Percentiles rank a stretch among this genome's conserved stretches.
Evolutionary conservation across 163 green algal species (phyloP).

Genomic region (Scenedesmus sp.): DNA sequence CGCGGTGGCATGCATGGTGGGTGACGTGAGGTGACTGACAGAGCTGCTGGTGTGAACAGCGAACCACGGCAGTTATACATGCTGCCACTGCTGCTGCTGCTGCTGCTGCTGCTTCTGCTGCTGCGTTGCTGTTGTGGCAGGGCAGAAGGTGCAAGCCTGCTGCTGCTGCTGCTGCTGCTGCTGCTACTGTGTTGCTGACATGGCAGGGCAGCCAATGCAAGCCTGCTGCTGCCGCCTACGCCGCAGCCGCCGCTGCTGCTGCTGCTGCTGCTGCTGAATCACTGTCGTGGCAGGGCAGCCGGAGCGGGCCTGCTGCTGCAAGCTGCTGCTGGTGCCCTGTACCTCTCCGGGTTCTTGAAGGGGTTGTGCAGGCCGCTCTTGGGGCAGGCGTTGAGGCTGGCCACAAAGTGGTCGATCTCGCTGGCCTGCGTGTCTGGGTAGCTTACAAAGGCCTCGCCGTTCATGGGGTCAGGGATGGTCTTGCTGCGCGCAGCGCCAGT

Average conservation of each 20-base stretch:
- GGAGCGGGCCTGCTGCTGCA: not conserved
- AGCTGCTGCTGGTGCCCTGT: not conserved
- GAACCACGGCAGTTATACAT: too few relatives aligned
- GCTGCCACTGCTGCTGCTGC: too few relatives aligned
- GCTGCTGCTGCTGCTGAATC: not conserved
- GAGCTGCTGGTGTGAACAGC: too few relatives aligned
- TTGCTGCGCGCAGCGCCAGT: slow-evolving; percentile 34
- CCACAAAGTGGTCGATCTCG: slow-evolving; percentile 84
- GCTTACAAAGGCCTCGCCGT: slow-evolving; percentile 92
- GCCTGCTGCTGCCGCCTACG: not conserved
- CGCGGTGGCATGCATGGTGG: not conserved
- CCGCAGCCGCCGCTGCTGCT: too few relatives aligned
- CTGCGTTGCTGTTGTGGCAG: too few relatives aligned
- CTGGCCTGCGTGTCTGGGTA: slow-evolving; percentile 84
- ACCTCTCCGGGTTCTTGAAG: slow-evolving; percentile 95
- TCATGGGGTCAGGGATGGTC: slow-evolving; percentile 90
- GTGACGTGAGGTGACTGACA: too few relatives aligned
- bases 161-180: not conserved
- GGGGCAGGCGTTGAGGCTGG: slow-evolving; percentile 76
- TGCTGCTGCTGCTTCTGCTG: not conserved
- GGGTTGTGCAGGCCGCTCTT: slow-evolving; percentile 97
- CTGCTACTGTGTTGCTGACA: not conserved
- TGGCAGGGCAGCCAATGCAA: not conserved
- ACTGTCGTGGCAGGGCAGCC: not conserved
- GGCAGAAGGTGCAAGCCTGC: too few relatives aligned